Conservation (phyloP, 768 basidiomycete species). For the Lyophyllum shimeji region DNA sequence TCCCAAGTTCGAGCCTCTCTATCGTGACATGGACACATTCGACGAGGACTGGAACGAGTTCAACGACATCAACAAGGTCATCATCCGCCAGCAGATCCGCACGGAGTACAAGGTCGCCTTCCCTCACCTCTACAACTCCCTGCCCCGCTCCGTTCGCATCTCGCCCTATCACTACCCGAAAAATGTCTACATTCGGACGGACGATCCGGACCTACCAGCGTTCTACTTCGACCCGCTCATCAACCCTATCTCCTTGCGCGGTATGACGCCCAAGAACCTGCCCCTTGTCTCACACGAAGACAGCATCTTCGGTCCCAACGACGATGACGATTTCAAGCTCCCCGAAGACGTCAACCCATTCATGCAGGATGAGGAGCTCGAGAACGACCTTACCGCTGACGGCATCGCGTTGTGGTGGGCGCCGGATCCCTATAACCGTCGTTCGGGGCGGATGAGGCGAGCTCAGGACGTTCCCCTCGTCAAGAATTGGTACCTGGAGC, state of each 20-base stretch:
- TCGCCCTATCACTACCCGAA: slow-evolving; percentile 92
- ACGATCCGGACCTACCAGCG: slow-evolving; percentile 98
- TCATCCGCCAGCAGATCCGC: slow-evolving; percentile 97
- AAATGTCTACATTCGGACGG: slow-evolving; percentile 98
- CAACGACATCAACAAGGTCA: slow-evolving; percentile 99
- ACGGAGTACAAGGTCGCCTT: slow-evolving; percentile 99
- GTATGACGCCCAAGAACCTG: slow-evolving; percentile 78
- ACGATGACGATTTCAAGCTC: slow-evolving; percentile 87
- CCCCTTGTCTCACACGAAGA: slow-evolving; percentile 90
- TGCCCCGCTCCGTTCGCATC: slow-evolving; percentile 91
- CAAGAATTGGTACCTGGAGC: slow-evolving; percentile 98
- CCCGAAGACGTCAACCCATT: slow-evolving; percentile 80
- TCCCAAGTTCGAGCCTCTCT: slow-evolving; percentile 97
- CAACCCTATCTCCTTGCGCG: slow-evolving; percentile 94
- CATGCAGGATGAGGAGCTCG: slow-evolving; percentile 73
- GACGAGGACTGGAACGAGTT: slow-evolving; percentile 99
- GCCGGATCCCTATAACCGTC: slow-evolving; percentile 90
- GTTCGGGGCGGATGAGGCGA: slow-evolving; percentile 89
- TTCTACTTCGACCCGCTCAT: slow-evolving; percentile 99
- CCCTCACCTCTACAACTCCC: slow-evolving; percentile 97
- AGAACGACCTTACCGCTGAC: slow-evolving; percentile 92
- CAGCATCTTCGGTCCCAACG: slow-evolving; percentile 87
- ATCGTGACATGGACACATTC: slow-evolving; percentile 94
- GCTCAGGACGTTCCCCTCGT: slow-evolving; percentile 95
- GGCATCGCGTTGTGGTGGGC: slow-evolving; percentile 99